Evolutionary conservation across 2,329 filamentous ascomycete species (phyloP).

Genomic region (Bipolaris cookei): DNA sequence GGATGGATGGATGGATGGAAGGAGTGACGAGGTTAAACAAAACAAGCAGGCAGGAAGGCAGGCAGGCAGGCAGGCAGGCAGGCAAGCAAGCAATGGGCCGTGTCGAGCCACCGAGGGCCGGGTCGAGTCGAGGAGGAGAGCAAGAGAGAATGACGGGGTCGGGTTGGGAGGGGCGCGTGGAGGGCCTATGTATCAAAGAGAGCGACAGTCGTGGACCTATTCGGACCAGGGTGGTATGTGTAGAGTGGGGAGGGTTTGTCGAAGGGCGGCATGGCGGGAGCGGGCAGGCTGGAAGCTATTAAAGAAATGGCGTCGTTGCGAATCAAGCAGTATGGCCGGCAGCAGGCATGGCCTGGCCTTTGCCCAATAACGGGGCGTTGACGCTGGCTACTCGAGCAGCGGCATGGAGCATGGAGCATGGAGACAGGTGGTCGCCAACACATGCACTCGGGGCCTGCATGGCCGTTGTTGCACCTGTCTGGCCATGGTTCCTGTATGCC

Average conservation of each 20-base stretch:
- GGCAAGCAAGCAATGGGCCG: no score
- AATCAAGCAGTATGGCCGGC: slow-evolving; percentile 17
- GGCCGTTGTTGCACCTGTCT: slow-evolving; percentile 6
- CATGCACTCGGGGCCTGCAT: not conserved
- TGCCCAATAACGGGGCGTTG: slow-evolving; percentile 1
- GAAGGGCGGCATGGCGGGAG: slow-evolving; percentile 8
- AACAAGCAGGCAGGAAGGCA: slow-evolving; percentile 10
- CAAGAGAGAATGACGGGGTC: slow-evolving; percentile 5
- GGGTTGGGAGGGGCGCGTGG: slow-evolving; percentile 4
- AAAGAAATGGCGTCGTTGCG: slow-evolving; percentile 18
- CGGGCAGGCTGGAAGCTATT: slow-evolving; percentile 9
- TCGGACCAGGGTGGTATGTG: slow-evolving; percentile 9
- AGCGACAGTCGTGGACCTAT: slow-evolving; percentile 7
- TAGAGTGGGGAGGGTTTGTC: slow-evolving; percentile 12
- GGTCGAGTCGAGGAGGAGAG: slow-evolving; percentile 3
- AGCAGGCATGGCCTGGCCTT: slow-evolving; percentile 6
- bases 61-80: not conserved
- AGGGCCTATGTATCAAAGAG: slow-evolving; percentile 16
- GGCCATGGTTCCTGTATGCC: slow-evolving; percentile 1
- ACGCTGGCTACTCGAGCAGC: slow-evolving; percentile 4
- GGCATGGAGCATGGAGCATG: slow-evolving; percentile 5
- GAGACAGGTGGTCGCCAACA: not conserved
- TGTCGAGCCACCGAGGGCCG: no score
- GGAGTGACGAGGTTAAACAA: slow-evolving; percentile 36
- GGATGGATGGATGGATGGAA: slow-evolving; percentile 24